Evolutionary conservation across 1,284 basidiomycete genomes (phyloP).

Genomic region (Ustilago curta): DNA sequence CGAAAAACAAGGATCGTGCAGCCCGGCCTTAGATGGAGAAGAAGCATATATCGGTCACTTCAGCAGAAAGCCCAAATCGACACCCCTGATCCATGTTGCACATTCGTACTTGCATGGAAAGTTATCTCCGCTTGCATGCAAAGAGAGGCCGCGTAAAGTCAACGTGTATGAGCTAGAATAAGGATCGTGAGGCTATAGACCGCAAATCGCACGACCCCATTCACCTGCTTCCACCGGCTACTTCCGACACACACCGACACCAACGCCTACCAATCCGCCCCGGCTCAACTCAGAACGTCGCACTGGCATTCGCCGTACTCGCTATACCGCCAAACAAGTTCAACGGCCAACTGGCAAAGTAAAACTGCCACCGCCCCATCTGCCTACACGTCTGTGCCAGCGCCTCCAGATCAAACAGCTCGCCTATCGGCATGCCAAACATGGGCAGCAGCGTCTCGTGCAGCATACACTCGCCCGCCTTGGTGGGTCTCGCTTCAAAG

Average conservation of each 20-base stretch:
- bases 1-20: constrained; percentile 50
- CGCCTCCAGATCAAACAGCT: constrained; percentile 71
- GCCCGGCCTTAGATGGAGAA: not conserved
- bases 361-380: constrained; percentile 70
- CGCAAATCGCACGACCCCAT: too few relatives aligned
- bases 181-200: too few relatives aligned
- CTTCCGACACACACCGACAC: not conserved
- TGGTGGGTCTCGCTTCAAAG: constrained; percentile 75
- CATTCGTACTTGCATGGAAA: too few relatives aligned
- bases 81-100: not conserved
- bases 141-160: too few relatives aligned
- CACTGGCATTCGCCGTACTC: constrained; percentile 70
- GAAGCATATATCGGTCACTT: not conserved
- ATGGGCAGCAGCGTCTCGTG: constrained; percentile 60
- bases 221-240: too few relatives aligned
- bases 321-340: constrained; percentile 71
- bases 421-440: constrained; percentile 70
- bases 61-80: not conserved
- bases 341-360: constrained; percentile 70
- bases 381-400: constrained; percentile 67
- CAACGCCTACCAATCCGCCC: not conserved
- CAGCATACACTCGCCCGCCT: constrained; percentile 35
- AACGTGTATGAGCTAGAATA: too few relatives aligned
- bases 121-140: too few relatives aligned
- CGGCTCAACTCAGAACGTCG: constrained; percentile 34